phyloP scores from a whole-genome alignment of 495 filamentous ascomycete species.

The Monascus purpureus region DNA sequence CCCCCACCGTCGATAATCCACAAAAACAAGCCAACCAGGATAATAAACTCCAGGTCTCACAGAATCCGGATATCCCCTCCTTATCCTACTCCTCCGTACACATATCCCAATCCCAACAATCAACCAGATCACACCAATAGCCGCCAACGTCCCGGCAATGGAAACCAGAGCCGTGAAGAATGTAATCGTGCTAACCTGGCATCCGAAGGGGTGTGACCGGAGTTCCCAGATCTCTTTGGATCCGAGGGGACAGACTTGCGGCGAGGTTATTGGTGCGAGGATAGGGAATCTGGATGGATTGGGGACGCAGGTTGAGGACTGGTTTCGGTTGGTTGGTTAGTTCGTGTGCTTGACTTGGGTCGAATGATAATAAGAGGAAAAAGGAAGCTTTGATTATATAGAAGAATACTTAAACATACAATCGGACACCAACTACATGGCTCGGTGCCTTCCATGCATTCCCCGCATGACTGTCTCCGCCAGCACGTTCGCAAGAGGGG shows the following conservation, averaged over 20 bases:
- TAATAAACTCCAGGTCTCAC: slow-evolving; percentile 3
- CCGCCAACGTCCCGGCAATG: slow-evolving; percentile 20
- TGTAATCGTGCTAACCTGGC: slow-evolving; percentile 34
- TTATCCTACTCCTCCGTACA: slow-evolving; percentile 10
- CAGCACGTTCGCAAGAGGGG: slow-evolving; percentile 29
- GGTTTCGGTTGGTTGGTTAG: slow-evolving; percentile 1
- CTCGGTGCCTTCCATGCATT: slow-evolving; percentile 22
- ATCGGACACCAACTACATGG: slow-evolving; percentile 43
- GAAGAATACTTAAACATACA: too few species aligned
- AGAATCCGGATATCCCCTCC: slow-evolving; percentile 3
- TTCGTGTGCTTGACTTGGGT: not conserved
- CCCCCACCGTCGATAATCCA: slow-evolving; percentile 1
- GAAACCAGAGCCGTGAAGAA: slow-evolving; percentile 27
- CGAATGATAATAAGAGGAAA: slow-evolving; percentile 1
- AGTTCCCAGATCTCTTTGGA: slow-evolving; percentile 40
- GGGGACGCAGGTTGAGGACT: slow-evolving; percentile 39
- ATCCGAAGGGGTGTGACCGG: slow-evolving; percentile 33
- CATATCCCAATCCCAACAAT: slow-evolving; percentile 12
- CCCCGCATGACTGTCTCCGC: slow-evolving; percentile 31
- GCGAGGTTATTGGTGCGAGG: slow-evolving; percentile 28
- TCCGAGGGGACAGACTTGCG: slow-evolving; percentile 33
- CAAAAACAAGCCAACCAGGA: slow-evolving; percentile 3
- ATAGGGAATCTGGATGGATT: slow-evolving; percentile 28
- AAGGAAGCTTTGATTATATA: not conserved
- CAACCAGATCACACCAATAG: slow-evolving; percentile 14